Conservation (phyloP, 2,329 filamentous ascomycete genomes). For the Botrytis aclada region DNA sequence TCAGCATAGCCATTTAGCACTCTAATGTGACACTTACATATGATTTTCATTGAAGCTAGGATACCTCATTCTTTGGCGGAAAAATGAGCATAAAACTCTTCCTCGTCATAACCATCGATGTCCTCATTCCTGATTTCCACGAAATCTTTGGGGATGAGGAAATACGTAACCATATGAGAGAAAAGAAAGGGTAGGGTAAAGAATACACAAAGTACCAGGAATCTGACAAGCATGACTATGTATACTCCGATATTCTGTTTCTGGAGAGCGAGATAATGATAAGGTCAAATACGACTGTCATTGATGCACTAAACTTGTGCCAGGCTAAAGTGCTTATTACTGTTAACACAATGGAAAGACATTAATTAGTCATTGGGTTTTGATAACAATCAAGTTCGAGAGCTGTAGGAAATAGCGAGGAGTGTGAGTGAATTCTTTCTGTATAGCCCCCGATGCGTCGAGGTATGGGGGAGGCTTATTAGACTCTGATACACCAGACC, state of each 20-base stretch:
- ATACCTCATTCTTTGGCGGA: neutral
- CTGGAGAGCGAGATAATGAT: neutral
- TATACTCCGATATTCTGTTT: neutral
- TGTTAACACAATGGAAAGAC: neutral
- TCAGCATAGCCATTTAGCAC: neutral
- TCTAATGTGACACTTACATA: neutral
- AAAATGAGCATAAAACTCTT: neutral
- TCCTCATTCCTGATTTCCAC: slow-evolving; percentile 6
- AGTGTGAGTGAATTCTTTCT: neutral
- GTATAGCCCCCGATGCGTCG: neutral
- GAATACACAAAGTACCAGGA: neutral
- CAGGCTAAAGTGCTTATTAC: neutral
- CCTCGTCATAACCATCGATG: slow-evolving; percentile 4
- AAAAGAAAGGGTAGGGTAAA: neutral
- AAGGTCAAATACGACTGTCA: neutral
- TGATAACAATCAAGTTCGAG: neutral
- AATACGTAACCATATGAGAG: neutral
- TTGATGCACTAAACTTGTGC: neutral
- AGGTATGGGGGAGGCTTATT: too few relatives aligned
- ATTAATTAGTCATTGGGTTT: neutral
- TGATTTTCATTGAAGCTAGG: neutral
- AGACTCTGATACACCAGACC: too few relatives aligned
- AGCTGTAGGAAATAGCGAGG: neutral
- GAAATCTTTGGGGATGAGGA: slow-evolving; percentile 4
- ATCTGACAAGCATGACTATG: neutral